Percentiles rank a stretch among this genome's conserved stretches.
Conservation (phyloP, 2,329 filamentous ascomycete species). For the Aschersonia sp. region DNA sequence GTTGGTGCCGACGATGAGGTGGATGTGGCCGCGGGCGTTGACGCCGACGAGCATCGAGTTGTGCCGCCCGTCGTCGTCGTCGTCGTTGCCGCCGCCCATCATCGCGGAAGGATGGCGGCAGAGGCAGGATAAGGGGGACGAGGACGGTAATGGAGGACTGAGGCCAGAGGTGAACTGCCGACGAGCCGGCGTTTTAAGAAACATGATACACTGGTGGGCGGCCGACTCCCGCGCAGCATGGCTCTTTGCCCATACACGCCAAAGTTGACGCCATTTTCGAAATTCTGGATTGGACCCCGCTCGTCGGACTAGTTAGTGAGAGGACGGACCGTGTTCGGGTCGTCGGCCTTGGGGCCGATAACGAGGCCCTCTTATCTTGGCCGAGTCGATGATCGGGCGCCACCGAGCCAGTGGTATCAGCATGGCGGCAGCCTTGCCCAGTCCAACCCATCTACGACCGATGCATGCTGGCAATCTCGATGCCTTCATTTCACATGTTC, state of each 20-base stretch:
- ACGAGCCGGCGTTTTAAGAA: neutral
- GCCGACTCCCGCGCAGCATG: neutral
- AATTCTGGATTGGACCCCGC: no score
- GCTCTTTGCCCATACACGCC: conserved; percentile 4
- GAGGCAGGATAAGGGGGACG: neutral
- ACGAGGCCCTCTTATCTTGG: no score
- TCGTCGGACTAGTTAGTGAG: no score
- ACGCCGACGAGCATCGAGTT: conserved; percentile 50
- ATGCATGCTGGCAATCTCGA: no score
- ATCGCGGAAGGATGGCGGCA: neutral
- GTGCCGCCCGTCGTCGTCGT: neutral
- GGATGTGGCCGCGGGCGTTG: conserved; percentile 56
- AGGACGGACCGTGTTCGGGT: no score
- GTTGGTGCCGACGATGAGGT: conserved; percentile 77
- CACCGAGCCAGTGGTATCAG: no score
- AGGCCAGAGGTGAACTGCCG: neutral
- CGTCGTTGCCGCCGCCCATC: neutral
- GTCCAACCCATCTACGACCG: no score
- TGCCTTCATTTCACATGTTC: no score
- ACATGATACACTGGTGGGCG: neutral
- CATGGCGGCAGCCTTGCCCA: no score
- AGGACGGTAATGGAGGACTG: neutral
- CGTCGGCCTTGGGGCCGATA: no score
- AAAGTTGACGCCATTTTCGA: conserved; percentile 18
- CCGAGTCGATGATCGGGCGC: no score